Percentiles rank a stretch among this genome's conserved stretches.
phyloP scores from a whole-genome alignment of 352 stramenopile species.

The Globisporangium paroecandrum region DNA sequence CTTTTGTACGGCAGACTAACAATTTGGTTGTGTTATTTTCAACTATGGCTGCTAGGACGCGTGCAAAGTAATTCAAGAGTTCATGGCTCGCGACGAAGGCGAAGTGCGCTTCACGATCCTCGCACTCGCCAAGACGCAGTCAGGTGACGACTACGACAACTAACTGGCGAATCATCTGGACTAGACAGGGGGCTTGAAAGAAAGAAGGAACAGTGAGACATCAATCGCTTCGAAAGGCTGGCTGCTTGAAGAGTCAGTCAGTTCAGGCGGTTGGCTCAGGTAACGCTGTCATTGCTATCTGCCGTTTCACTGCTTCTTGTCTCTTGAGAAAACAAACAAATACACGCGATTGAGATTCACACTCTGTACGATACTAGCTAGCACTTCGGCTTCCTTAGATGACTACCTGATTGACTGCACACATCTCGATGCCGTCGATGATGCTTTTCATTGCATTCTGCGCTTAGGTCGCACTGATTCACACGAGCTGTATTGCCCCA shows the following conservation, averaged over 20 bases:
- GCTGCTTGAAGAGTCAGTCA: constrained; percentile 4
- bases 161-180: constrained; percentile 10
- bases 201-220: not conserved
- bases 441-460: not conserved
- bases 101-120: constrained; percentile 96
- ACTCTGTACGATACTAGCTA: not conserved
- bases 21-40: not conserved
- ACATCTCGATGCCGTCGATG: no score
- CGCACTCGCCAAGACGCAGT: constrained; percentile 77
- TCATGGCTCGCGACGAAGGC: constrained; percentile 93
- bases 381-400: not conserved
- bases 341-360: not conserved
- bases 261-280: not conserved
- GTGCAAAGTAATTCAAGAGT: constrained; percentile 88
- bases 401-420: no score
- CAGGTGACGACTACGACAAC: constrained; percentile 26
- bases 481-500: not conserved
- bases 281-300: not conserved
- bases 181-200: not conserved
- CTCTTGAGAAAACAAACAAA: not conserved
- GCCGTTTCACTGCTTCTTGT: constrained; percentile 1
- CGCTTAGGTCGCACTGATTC: not conserved
- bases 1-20: not conserved
- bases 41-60: constrained; percentile 53
- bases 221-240: not conserved